These are phyloP conservation scores for Vigna radiata DNA, from an alignment of 306 rosid genomes.

Conservation along the genomic window DNA sequence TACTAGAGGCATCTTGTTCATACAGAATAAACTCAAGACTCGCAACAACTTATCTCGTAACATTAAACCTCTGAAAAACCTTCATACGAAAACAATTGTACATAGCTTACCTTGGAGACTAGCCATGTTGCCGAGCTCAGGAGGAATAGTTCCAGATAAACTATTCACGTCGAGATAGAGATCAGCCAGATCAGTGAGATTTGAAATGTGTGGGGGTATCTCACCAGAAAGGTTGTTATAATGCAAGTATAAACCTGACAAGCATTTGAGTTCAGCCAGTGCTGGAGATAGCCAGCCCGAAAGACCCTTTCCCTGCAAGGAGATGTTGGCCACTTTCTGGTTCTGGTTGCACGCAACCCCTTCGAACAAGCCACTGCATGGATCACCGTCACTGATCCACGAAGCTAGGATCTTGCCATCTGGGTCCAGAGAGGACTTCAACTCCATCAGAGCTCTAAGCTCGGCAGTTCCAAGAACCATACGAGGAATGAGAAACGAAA, in stretches of 20 bases:
- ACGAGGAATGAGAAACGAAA: constrained; percentile 29
- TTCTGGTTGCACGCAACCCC: constrained; percentile 86
- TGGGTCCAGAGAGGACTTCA: constrained; percentile 87
- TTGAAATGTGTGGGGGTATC: constrained; percentile 79
- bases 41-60: neutral
- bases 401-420: constrained; percentile 69
- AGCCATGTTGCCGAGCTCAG: constrained; percentile 66
- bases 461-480: constrained; percentile 72
- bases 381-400: constrained; percentile 79
- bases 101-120: constrained; percentile 72
- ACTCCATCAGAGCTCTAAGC: constrained; percentile 72
- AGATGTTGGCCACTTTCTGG: constrained; percentile 76
- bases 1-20: neutral
- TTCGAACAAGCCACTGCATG: constrained; percentile 73
- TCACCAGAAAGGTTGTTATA: constrained; percentile 81
- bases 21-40: neutral
- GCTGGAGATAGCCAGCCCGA: constrained; percentile 80
- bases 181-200: constrained; percentile 72
- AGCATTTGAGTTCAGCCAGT: constrained; percentile 73
- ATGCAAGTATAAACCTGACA: constrained; percentile 86
- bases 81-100: constrained; percentile 13
- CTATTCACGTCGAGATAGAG: constrained; percentile 85
- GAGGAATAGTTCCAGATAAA: constrained; percentile 78
- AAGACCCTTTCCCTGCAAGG: constrained; percentile 90
- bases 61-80: neutral